These are phyloP conservation scores for Physcomitrellopsis africana DNA, from an alignment of 225 moss, liverwort and hornwort genomes.

Conservation along the genomic window DNA sequence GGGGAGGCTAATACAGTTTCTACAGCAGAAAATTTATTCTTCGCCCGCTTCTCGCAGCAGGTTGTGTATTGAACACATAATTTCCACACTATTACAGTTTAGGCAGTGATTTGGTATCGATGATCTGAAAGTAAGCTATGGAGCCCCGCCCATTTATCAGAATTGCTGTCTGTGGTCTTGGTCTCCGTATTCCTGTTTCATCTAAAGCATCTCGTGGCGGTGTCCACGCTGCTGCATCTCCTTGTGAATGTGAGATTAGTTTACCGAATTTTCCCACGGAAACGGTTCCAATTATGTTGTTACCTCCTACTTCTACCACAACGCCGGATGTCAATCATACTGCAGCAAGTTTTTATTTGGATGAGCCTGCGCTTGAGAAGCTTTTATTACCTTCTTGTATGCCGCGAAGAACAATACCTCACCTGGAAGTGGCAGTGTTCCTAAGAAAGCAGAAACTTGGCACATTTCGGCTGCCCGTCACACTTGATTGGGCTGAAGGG, in stretches of 20 bases:
- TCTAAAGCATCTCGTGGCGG: slow-evolving; percentile 72
- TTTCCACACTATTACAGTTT: not conserved
- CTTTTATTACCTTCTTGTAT: slow-evolving; percentile 59
- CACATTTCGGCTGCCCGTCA: slow-evolving; percentile 62
- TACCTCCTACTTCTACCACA: slow-evolving; percentile 49
- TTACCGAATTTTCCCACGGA: slow-evolving; percentile 62
- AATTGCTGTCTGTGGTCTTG: slow-evolving; percentile 71
- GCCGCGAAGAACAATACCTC: slow-evolving; percentile 40
- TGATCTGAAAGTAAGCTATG: slow-evolving; percentile 50
- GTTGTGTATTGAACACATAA: too few relatives aligned
- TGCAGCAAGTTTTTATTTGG: slow-evolving; percentile 83
- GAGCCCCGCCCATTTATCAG: slow-evolving; percentile 78
- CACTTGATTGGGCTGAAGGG: slow-evolving; percentile 74
- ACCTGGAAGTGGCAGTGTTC: slow-evolving; percentile 69
- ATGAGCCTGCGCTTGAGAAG: slow-evolving; percentile 72
- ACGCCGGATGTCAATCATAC: slow-evolving; percentile 60
- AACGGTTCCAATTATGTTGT: slow-evolving; percentile 74
- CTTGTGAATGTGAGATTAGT: slow-evolving; percentile 82
- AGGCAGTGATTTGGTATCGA: not conserved
- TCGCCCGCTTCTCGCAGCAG: too few relatives aligned
- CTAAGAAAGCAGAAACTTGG: slow-evolving; percentile 83
- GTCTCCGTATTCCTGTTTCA: slow-evolving; percentile 73
- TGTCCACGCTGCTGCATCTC: slow-evolving; percentile 80
- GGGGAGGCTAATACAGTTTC: too few relatives aligned
- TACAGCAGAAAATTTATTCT: too few relatives aligned